These are phyloP conservation scores for Arabidopsis lyrata DNA, from an alignment of 441 rosid genomes.

Conservation along the genomic window DNA sequence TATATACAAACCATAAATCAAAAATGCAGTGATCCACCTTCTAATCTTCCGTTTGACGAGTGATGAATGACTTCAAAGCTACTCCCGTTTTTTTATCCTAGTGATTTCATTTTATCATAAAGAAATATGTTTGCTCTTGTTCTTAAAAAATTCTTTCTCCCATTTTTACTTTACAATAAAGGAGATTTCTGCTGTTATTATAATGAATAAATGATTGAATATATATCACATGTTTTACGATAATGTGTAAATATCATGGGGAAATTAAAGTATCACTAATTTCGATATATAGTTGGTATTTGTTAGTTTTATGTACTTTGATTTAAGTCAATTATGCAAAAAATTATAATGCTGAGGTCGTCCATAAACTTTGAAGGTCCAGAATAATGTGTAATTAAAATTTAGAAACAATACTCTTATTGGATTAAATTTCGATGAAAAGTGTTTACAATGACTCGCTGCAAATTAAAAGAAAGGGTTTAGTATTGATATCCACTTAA, in stretches of 20 bases:
- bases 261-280: background rate
- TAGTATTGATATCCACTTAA: background rate
- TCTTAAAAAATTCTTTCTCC: background rate
- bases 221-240: background rate
- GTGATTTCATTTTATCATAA: background rate
- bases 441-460: background rate
- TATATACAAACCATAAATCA: background rate
- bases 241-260: background rate
- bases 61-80: constrained; percentile 36
- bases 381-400: background rate
- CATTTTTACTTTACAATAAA: constrained; percentile 4
- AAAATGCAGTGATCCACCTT: background rate
- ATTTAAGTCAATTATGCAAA: no score
- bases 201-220: constrained; percentile 10
- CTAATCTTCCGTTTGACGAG: background rate
- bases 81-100: background rate
- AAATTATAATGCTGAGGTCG: background rate
- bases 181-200: background rate
- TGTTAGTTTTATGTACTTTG: background rate
- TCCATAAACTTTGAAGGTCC: background rate
- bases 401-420: background rate
- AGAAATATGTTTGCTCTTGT: constrained; percentile 12
- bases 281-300: background rate
- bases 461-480: background rate
- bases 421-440: background rate